Percentiles rank a stretch among this genome's conserved stretches.
phyloP scores from a whole-genome alignment of 2,329 filamentous ascomycete species.

The Stemphylium lycopersici region DNA sequence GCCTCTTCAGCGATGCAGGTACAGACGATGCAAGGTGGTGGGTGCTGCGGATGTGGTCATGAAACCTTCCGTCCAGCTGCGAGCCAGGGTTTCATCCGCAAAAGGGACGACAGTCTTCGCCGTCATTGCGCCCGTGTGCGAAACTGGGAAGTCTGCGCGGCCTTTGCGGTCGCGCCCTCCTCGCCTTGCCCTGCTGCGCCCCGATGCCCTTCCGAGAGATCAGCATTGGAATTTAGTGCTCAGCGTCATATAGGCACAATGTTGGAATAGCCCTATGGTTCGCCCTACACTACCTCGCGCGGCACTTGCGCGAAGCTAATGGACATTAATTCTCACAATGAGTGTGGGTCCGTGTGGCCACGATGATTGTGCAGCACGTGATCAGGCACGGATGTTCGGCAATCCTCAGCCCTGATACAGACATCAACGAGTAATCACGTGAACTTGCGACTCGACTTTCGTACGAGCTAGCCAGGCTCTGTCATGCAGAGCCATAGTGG shows the following conservation, averaged over 20 bases:
- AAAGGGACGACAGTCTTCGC: slow-evolving; percentile 3
- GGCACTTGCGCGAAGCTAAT: neutral
- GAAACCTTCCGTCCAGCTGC: slow-evolving; percentile 23
- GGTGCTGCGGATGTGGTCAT: slow-evolving; percentile 13
- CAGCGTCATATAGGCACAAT: neutral
- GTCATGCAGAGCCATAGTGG: no score
- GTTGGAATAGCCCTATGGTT: slow-evolving; percentile 18
- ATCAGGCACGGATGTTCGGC: no score
- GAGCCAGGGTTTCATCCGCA: slow-evolving; percentile 34
- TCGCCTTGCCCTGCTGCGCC: slow-evolving; percentile 20
- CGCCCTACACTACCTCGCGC: slow-evolving; percentile 18
- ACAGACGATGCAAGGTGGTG: slow-evolving; percentile 15
- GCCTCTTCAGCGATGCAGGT: slow-evolving; percentile 33
- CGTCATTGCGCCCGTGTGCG: slow-evolving; percentile 10
- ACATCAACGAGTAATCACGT: no score
- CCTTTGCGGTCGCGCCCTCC: slow-evolving; percentile 18
- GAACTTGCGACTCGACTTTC: no score
- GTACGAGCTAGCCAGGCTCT: no score
- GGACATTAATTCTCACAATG: no score
- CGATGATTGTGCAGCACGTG: no score
- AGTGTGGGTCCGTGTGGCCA: no score
- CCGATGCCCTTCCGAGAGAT: slow-evolving; percentile 14
- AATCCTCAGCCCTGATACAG: no score
- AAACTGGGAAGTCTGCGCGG: slow-evolving; percentile 21
- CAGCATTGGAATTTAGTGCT: neutral